Base-by-base conservation (phyloP, 1,139 yeast genomes). In the Taphrina wiesneri region DNA sequence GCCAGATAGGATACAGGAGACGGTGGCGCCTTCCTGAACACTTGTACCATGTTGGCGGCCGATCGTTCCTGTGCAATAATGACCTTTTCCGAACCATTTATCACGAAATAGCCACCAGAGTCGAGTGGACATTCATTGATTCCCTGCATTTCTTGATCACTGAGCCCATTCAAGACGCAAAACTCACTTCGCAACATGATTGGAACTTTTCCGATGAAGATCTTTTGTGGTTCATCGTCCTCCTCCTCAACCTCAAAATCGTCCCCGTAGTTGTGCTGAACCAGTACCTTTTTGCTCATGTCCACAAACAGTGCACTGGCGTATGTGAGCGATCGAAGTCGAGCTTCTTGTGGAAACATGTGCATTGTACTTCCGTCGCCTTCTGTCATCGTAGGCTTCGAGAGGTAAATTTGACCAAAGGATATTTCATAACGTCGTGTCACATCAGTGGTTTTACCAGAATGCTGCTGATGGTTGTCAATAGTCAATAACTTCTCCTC, bases 331-430 rank as follows among this genome's bases (percentile, higher is more conserved):
- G 93, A 93, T 79, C 99, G 86, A 71, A 93, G 82, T 73, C 99
- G 84, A 7, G 99, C 99, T 77, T 95, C 99, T 78, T 95, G 99
- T 11, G 99, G 99, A 76, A 90, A 90, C 88, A 95, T 86, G 19
- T 96, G 96, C 74, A 91, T 95, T n/a, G 98, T 92, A 36, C 96
- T 91, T 80, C 99, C 99, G 79, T 95, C 99, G 36, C 98, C 97
- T 80, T 95, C 99, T 23, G 98, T 95, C 85, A 93, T 96, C 62
- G 97, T 90, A 49, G 99, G 99, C 74, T 93, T 90, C 47, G 98
- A 91, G 72, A 95, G 86, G 77, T 90, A 95, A 74, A 95, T 93
- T 77, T 93, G 95, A 70, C 99, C 99, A 78, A 95, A 95, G 32
- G 92, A 86, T 75, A 95, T 93, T 78, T 92, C 98, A 75, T 90